Evolutionary conservation across 371 early-diverging fungal species (phyloP).

Genomic region (Saksenaea oblongispora): DNA sequence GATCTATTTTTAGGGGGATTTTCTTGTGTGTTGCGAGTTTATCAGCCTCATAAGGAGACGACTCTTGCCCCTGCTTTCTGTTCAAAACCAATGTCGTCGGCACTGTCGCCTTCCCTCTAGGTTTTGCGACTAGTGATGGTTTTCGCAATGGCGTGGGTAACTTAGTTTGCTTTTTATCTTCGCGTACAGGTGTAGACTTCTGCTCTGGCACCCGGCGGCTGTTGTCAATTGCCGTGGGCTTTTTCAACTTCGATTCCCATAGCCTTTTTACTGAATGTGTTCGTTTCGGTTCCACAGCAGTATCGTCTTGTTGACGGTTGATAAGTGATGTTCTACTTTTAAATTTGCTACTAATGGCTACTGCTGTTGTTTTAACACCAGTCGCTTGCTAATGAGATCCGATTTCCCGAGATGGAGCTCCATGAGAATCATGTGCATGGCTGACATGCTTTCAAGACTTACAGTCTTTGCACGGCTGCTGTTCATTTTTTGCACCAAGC

Average conservation of each 20-base stretch:
- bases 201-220: background rate
- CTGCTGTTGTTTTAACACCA: background rate
- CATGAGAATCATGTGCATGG: background rate
- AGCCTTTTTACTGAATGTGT: background rate
- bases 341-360: background rate
- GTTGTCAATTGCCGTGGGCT: background rate
- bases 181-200: background rate
- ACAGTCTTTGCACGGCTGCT: conserved; percentile 3
- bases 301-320: background rate
- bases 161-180: background rate
- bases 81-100: background rate
- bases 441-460: background rate
- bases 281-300: background rate
- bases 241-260: background rate
- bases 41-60: background rate
- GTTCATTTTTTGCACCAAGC: background rate
- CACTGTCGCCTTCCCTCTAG: background rate
- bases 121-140: background rate
- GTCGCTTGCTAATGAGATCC: background rate
- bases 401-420: background rate
- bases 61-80: background rate
- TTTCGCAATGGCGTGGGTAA: background rate
- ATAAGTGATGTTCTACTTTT: background rate
- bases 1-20: background rate
- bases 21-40: background rate